Percentiles rank a stretch among this genome's conserved stretches.
These are phyloP conservation scores for Pichia exigua DNA, from an alignment of 805 yeast genomes.

Conservation along the genomic window DNA sequence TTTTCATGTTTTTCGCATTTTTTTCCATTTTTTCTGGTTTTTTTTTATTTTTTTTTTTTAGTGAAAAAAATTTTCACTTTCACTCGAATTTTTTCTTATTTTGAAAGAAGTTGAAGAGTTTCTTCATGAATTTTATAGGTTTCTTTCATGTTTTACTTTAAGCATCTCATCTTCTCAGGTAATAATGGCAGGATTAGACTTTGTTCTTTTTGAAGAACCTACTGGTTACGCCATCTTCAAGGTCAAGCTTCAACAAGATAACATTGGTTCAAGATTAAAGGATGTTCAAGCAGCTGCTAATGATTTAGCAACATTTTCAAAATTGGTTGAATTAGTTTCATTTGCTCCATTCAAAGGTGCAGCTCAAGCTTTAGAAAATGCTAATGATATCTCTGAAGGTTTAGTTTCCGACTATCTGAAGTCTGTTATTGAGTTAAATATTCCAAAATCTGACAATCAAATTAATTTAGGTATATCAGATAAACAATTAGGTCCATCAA, in stretches of 20 bases:
- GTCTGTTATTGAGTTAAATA: constrained; percentile 79
- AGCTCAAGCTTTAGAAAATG: constrained; percentile 97
- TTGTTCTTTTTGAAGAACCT: constrained; percentile 93
- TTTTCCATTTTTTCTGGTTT: background rate
- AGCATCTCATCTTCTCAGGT: background rate
- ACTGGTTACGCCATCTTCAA: constrained; percentile 97
- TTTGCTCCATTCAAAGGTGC: constrained; percentile 99
- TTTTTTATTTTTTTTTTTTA: background rate
- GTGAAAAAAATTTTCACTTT: too few species aligned
- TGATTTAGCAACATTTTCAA: constrained; percentile 82
- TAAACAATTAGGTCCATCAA: constrained; percentile 91
- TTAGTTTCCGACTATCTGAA: constrained; percentile 88
- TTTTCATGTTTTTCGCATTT: background rate
- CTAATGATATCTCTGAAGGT: constrained; percentile 97
- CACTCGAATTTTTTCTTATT: background rate
- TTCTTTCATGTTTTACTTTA: background rate
- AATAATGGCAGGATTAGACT: constrained; percentile 70
- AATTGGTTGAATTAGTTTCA: constrained; percentile 85
- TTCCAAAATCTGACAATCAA: constrained; percentile 73
- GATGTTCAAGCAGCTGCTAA: constrained; percentile 90
- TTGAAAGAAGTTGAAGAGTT: background rate
- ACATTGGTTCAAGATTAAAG: constrained; percentile 80
- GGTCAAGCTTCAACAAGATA: constrained; percentile 89
- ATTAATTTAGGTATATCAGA: constrained; percentile 84
- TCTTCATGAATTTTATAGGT: background rate